Evolutionary conservation across 305 asterid species (phyloP).

Genomic region (Solanum aculeatissimum): DNA sequence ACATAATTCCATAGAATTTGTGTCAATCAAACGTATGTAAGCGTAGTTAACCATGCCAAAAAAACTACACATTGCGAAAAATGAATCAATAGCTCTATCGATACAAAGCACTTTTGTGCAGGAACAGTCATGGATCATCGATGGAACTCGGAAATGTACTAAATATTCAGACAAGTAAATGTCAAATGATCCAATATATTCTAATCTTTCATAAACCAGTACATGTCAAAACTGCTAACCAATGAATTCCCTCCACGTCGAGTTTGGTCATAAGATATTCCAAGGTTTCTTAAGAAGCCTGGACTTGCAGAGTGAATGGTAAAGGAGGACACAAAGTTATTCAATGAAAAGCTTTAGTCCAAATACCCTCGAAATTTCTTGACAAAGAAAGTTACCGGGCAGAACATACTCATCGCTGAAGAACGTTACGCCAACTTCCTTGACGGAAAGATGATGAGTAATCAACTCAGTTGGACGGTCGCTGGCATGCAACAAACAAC

Average conservation of each 20-base stretch:
- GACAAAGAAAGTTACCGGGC: background rate
- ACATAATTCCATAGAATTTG: background rate
- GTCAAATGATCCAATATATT: background rate
- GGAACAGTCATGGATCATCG: background rate
- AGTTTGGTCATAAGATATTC: background rate
- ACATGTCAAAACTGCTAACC: background rate
- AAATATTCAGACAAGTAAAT: background rate
- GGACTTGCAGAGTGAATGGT: background rate
- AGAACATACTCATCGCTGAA: background rate
- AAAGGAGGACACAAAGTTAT: background rate
- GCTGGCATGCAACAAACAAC: slow-evolving; percentile 76
- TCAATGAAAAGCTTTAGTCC: background rate
- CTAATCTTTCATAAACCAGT: background rate
- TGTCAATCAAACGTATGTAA: background rate
- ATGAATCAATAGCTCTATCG: background rate
- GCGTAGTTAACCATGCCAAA: background rate
- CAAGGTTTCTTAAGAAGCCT: background rate
- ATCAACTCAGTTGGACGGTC: slow-evolving; percentile 47
- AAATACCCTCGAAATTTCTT: background rate
- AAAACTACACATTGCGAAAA: background rate
- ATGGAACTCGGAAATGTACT: background rate
- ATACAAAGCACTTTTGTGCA: background rate
- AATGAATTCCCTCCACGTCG: background rate
- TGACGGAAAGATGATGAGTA: background rate
- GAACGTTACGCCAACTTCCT: background rate